Base-by-base conservation (phyloP, 345 rosid genomes). In the Eucalyptus cloeziana region DNA sequence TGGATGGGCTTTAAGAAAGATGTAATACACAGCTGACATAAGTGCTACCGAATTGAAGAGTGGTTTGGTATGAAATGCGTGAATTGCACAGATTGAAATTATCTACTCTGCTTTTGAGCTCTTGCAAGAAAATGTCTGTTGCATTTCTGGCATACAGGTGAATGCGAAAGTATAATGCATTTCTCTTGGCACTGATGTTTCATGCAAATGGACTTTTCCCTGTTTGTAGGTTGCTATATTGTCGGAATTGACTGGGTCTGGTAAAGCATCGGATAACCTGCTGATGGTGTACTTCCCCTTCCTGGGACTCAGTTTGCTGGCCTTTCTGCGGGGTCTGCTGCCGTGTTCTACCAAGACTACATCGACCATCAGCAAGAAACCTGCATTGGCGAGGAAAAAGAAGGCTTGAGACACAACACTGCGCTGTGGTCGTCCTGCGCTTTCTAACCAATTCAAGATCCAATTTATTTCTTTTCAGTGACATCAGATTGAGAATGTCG, bases 301-400 rank as follows among this genome's bases (percentile, higher is more conserved):
- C 91, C 22, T 94, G 91, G 98, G 94, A 10, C 69, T 94, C 25
- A 94, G 95, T 56, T 87, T 93, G 37, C 80, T 96, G 67, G 96
- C 98, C 19, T 69, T 92, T 86, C 89, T 96, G 52, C 95, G 98
- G 49, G 98, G 99, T 44, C 89, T 97, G 52, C 86, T 95, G 85
- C 83, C 93, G 4, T 83, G 24, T 27, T 86, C 91, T 21, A 40
- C 89, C 31, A 91, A 87, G 87, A 89, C 86, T 90, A 13, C 91
- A 25, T 44, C 91, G 3, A 44, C 87, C 81, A 60, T 40, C 17
- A 92, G 93, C 85, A 94, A 93, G 90, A 93, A 93, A 90, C 89
- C 93, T 52, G 91, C 89, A 3, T n/a, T 91, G 87, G 94, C 90
- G 4, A 92, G 96, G 93, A 95, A 93, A 88, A 96, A 97, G 94